Base-by-base conservation (phyloP, 1,139 yeast genomes). In the Kodamaea sp. region DNA sequence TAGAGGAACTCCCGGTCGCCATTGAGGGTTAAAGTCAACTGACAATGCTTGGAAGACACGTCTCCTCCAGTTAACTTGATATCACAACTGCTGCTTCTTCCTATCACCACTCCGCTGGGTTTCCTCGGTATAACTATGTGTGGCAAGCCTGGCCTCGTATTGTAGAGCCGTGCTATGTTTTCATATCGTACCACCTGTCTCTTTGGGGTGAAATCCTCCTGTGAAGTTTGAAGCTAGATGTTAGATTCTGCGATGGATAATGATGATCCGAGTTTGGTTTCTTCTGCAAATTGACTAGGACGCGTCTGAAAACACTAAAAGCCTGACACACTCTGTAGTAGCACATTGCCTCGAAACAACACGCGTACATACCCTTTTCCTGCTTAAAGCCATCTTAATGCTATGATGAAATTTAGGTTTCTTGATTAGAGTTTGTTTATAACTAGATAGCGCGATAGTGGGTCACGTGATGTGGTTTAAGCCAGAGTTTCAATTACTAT, bases 41-140 rank as follows among this genome's bases (percentile, higher is more conserved):
- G 70, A 44, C 88, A 79, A 53, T 83, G 94, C 28, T 66, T 64
- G 0, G 87, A 78, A 1, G 90, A 83, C 8, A 83, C 80, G 48
- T 83, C 90, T 1, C 68, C 61, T 3, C 81, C 84, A 9, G 51
- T 45, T 9, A 83, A 56, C 15, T 63, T 59, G n/a, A 81, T 57
- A 43, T 81, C 86, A 54, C 86, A 79, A 8, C 73, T 61, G 37
- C 80, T 69, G 43, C 88, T 80, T 39, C 92, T 61, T 1, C 92
- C 92, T 8, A 81, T 53, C 1, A 57, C 29, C 1, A 69, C 48
- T 2, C 63, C 66, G 5, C 59, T 54, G 5, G 63, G 61, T 34
- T 61, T 64, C 31, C 62, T 33, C 4, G 69, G 66, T 2, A 71
- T 50, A 22, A 48, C 41, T n/a, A 70, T 48, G 38, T 66, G 71